A percentile compares a stretch with the other conserved stretches of the same genome.
phyloP scores from a whole-genome alignment of 208 protist species.

The Trypanosoma platydactyli region DNA sequence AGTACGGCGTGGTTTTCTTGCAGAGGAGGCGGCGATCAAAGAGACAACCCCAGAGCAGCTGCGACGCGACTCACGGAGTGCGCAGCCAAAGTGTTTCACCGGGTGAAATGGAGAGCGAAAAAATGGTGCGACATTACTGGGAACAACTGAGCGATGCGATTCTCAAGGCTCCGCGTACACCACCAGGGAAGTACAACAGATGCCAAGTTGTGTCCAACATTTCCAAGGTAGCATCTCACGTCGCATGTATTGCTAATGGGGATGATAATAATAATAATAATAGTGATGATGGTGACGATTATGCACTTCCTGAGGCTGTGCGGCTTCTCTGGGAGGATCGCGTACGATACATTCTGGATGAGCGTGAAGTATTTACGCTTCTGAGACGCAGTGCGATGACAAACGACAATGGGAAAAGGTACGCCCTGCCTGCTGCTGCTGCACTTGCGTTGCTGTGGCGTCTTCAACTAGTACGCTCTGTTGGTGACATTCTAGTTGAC shows the following conservation, averaged over 20 bases:
- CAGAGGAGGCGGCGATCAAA: background rate
- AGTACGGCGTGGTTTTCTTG: background rate
- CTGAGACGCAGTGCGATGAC: background rate
- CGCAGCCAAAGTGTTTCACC: background rate
- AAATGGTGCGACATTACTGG: constrained; percentile 13
- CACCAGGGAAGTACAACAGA: background rate
- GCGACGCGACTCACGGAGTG: background rate
- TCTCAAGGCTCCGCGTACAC: constrained; percentile 10
- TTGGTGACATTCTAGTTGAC: constrained; percentile 48
- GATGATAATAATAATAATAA: background rate
- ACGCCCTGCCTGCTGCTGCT: constrained; percentile 23
- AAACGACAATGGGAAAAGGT: background rate
- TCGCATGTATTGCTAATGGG: no score
- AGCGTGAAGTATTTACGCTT: constrained; percentile 7
- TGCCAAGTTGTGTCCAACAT: background rate
- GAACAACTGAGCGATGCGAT: constrained; percentile 15
- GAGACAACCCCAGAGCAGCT: background rate
- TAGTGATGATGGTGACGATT: background rate
- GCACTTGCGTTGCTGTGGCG: constrained; percentile 65
- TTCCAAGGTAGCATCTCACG: background rate
- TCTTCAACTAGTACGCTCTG: constrained; percentile 41
- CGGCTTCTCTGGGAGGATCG: constrained; percentile 21
- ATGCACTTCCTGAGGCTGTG: constrained; percentile 11
- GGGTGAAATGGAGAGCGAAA: background rate
- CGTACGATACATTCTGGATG: constrained; percentile 21